Base-by-base conservation (phyloP, 2,329 filamentous ascomycete genomes). In the Neofusicoccum sp. region DNA sequence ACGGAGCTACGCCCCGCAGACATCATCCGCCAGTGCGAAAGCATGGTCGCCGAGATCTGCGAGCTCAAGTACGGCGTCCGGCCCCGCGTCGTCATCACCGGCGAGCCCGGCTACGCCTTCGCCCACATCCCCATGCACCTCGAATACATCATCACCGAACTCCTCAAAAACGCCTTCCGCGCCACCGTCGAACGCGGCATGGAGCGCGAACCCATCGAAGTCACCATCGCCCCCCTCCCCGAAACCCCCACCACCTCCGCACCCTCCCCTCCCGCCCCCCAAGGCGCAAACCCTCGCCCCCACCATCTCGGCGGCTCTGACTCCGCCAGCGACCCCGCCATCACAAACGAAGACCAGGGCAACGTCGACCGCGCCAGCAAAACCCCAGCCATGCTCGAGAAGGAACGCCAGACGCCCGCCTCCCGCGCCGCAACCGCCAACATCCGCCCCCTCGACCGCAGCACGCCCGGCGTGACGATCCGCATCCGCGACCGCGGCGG, bases 91-190 rank as follows among this genome's bases (percentile, higher is more conserved):
- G 78, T 88, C 48, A 89, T 99, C 68, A 89, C 93, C 66, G 95
- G 95, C 65, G 89, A 96, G 72, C 87, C 89, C 0, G 87, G 89
- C 56, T 91, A 93, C n/a, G 88, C 87, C 0, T 96, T 99, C 71
- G 92, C 93, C 20, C 95, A 96, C 70, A 88, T 99, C 7, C 95
- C 95, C 12, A 95, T 96, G 73, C 95, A 99, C 74, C 84, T 99
- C 26, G 93, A 98, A 76, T 99, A 99, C 75, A 97, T 99, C 65
- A 85, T 97, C 65, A 99, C 93, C 0, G 95, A 99, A 75, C 83
- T 99, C 1, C 83, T 99, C 62, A 99, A 99, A 76, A 99, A 99
- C 71, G 91, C 93, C 1, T 99, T 98, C 78, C 86, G 95, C 44
- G 93, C 95, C 3, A 96, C 91, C 0, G 87, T 98, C 8, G 95